Base-by-base conservation (phyloP, 2,329 filamentous ascomycete genomes). In the Fragosphaeria purpurea region DNA sequence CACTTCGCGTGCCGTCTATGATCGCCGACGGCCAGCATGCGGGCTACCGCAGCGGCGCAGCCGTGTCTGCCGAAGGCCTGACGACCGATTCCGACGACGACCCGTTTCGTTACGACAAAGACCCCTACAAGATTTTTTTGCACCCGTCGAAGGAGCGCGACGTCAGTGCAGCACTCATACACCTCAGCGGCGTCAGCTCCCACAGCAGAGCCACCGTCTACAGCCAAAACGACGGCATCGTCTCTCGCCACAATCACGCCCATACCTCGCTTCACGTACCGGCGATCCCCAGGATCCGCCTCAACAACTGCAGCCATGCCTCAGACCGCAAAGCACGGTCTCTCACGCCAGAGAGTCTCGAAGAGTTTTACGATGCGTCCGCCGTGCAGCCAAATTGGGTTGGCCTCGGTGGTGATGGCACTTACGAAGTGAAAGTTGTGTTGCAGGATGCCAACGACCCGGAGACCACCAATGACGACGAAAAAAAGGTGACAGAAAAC, bases 81-180 rank as follows among this genome's bases (percentile, higher is more conserved):
- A 62, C 60, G 4, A 65, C 64, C 32, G 66, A 62, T 6, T 69
- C 67, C 0, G 65, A 65, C 35, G 60, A 64, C 1, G 71, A 75
- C 41, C 72, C 69, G 0, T 76, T 76, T 60, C 63, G 64, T 45
- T 76, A 73, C 53, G 72, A 75, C 55, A 63, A 60, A 37, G 62
- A 63, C 7, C 54, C 60, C 2, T 71, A 71, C 53, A 64, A 61
- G 11, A 52, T 62, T 8, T 69, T 70, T 40, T 56, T 73, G 7
- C 61, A 65, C 7, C 59, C 65, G 4, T 61, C 64, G 1, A 65
- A 64, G 50, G 71, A 75, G 53, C 62, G 67, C 50, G 69, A 75
- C 9, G 63, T 74, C 11, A 74, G 69, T 50, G 63, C 57, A 31
- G 67, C 64, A 7, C 63, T 74, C 22, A 64, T 63, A 33, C 61